Conservation (phyloP, 257 asterid genomes). For the Ilex aquifolium region DNA sequence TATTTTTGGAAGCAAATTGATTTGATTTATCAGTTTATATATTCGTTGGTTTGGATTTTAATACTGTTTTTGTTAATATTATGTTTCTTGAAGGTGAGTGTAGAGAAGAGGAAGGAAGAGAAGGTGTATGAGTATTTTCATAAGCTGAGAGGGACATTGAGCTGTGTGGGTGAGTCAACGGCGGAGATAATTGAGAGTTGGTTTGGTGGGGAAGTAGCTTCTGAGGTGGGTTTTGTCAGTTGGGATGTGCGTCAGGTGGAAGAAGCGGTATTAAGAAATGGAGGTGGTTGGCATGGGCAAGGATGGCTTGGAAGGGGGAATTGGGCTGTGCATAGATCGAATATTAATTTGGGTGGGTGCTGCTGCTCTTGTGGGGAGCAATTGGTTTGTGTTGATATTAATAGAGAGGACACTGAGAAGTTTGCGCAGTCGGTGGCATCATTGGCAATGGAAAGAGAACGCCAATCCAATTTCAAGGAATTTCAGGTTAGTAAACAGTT, state of each 20-base stretch:
- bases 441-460: conserved; percentile 79
- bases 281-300: conserved; percentile 97
- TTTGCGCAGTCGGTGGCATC: conserved; percentile 76
- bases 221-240: conserved; percentile 33
- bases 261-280: conserved; percentile 53
- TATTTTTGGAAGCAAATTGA: too few relatives aligned
- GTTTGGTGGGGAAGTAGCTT: conserved; percentile 57
- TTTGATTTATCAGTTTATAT: too few relatives aligned
- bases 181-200: conserved; percentile 53
- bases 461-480: conserved; percentile 63
- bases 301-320: conserved; percentile 87
- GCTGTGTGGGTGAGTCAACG: conserved; percentile 51
- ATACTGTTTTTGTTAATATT: not conserved
- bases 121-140: conserved; percentile 84
- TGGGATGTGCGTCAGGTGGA: conserved; percentile 42
- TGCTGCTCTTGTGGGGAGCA: conserved; percentile 54
- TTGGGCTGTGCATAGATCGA: conserved; percentile 55
- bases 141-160: conserved; percentile 54
- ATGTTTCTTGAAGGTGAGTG: conserved; percentile 55
- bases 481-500: conserved; percentile 52
- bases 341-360: conserved; percentile 42
- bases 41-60: too few relatives aligned
- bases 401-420: conserved; percentile 56
- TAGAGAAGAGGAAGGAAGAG: conserved; percentile 40
- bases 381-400: conserved; percentile 76